A percentile compares a stretch with the other conserved stretches of the same genome.
phyloP scores from a whole-genome alignment of 2,329 filamentous ascomycete genomes.

The Curvularia eragrostidis region DNA sequence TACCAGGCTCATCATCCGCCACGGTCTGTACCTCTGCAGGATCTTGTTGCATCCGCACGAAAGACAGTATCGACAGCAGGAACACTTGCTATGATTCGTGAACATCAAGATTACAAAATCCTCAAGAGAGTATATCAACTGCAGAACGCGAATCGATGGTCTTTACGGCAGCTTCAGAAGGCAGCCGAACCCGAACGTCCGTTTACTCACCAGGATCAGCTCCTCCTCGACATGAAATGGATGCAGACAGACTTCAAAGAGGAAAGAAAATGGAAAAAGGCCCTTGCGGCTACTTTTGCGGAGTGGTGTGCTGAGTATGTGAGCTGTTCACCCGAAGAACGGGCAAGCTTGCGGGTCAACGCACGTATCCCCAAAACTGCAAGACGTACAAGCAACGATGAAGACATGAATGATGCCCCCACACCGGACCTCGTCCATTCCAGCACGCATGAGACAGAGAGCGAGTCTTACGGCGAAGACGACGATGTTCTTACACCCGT shows the following conservation, averaged over 20 bases:
- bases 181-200: constrained; percentile 80
- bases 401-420: constrained; percentile 49
- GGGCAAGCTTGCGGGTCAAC: constrained; percentile 73
- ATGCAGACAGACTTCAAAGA: constrained; percentile 96
- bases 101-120: constrained; percentile 86
- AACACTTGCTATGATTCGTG: constrained; percentile 80
- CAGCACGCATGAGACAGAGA: constrained; percentile 48
- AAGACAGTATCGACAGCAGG: constrained; percentile 90
- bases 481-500: constrained; percentile 52
- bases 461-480: constrained; percentile 48
- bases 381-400: constrained; percentile 20
- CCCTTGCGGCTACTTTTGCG: constrained; percentile 79
- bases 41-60: constrained; percentile 79
- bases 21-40: constrained; percentile 63
- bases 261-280: constrained; percentile 91
- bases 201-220: constrained; percentile 80
- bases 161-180: constrained; percentile 84
- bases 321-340: constrained; percentile 67
- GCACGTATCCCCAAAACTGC: constrained; percentile 44
- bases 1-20: constrained; percentile 64
- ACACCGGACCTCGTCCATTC: constrained; percentile 51
- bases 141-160: constrained; percentile 92
- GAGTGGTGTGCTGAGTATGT: constrained; percentile 85
- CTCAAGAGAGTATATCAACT: constrained; percentile 86
- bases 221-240: constrained; percentile 94